Conservation (phyloP, 2,329 filamentous ascomycete species). For the Cladosporium sp. region DNA sequence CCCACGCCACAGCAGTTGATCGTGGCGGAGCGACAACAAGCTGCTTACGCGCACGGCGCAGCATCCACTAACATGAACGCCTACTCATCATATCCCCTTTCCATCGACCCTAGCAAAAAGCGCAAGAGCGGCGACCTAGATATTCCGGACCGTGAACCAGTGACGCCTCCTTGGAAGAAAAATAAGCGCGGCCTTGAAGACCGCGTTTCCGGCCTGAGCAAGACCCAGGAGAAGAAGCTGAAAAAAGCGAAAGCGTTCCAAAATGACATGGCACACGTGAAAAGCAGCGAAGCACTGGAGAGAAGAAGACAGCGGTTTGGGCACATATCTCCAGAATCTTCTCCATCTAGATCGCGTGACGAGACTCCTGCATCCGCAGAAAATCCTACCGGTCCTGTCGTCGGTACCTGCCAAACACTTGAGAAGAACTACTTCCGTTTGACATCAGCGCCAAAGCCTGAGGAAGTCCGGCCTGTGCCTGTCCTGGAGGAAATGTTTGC, state of each 20-base stretch:
- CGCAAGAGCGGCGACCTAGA: constrained; percentile 71
- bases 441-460: constrained; percentile 82
- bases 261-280: constrained; percentile 61
- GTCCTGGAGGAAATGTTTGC: constrained; percentile 82
- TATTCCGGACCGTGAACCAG: constrained; percentile 44
- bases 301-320: constrained; percentile 83
- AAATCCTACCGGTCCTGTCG: constrained; percentile 60
- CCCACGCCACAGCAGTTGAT: constrained; percentile 83
- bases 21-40: constrained; percentile 58
- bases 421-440: constrained; percentile 95
- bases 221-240: constrained; percentile 43
- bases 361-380: constrained; percentile 46
- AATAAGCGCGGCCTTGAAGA: constrained; percentile 62
- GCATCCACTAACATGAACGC: constrained; percentile 28
- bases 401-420: constrained; percentile 76
- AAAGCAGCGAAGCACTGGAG: constrained; percentile 82
- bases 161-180: constrained; percentile 69
- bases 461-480: constrained; percentile 77
- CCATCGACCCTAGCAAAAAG: constrained; percentile 57
- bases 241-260: constrained; percentile 28
- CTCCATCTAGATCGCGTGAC: constrained; percentile 42
- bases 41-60: constrained; percentile 33
- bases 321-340: constrained; percentile 49
- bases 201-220: constrained; percentile 64
- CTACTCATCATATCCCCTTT: constrained; percentile 7